Base-by-base conservation (phyloP, 352 stramenopile species). In the Phytophthora brassicae region DNA sequence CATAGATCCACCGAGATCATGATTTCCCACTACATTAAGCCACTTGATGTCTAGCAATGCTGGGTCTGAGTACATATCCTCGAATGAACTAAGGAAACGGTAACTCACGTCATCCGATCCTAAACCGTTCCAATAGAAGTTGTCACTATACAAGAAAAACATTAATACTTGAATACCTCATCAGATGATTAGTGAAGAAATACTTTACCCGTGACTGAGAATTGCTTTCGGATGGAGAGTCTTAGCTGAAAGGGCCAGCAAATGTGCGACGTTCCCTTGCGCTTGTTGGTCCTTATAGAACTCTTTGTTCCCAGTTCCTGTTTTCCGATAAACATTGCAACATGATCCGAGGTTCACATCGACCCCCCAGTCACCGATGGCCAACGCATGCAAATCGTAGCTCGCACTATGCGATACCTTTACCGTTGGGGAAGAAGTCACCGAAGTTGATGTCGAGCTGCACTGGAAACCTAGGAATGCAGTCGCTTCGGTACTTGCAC, bases 221-320 rank as follows among this genome's bases (percentile, higher is more conserved):
- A 88, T 79, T 23, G 79, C 75, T 49, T 86, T 84, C 5, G 83
- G 83, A 29, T 83, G 77, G 38, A 90, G 58, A 24, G 77, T 75
- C 26, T 72, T 73, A 11, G 83, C 75, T n/a, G 83, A 90, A n/a
- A 87, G 60, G 0, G 65, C 46, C 49, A 92, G 57, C 50, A 92
- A 50, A 31, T 88, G 58, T 20, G 80, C 83, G 0, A 92, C 76
- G 45, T 88, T 87, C 26, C 66, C 41, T 53, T 92, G 83, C 13
- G 83, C 80, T 45, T 90, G 78, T 19, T 85, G 80, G 57, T 92
- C 82, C 20, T 89, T 88, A 58, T 88, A 85, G 64, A 89, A 91
- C 60, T 81, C 74, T 5, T 49, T 67, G 35, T 78, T 88, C 42
- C 72, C 72, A 1, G 60, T 74, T 7, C 78, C 77, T 0, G 79